phyloP scores from a whole-genome alignment of 2,329 filamentous ascomycete species.

The Xylariaceae sp. region DNA sequence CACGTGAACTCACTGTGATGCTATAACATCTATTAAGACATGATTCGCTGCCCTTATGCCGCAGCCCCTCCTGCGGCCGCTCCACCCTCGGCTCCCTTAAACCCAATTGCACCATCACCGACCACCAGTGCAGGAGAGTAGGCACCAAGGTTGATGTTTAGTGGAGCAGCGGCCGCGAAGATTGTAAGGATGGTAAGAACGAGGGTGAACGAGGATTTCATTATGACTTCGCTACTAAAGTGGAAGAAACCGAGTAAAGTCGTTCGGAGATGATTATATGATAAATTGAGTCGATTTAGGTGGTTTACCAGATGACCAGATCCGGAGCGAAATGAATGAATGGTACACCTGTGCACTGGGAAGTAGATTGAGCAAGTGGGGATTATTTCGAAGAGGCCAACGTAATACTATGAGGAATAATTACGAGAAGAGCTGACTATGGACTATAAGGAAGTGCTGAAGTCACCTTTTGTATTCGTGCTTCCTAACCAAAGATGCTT shows the following conservation, averaged over 20 bases:
- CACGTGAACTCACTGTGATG: too few species aligned
- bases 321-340: conserved; percentile 20
- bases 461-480: too few species aligned
- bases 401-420: too few species aligned
- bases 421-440: too few species aligned
- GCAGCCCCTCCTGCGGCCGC: conserved; percentile 27
- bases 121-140: conserved; percentile 45
- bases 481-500: too few species aligned
- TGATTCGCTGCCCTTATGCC: background rate
- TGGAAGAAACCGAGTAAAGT: background rate
- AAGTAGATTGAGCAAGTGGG: background rate
- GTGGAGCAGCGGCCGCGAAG: conserved; percentile 38
- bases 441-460: too few species aligned
- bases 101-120: conserved; percentile 54
- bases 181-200: conserved; percentile 39
- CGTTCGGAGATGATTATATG: too few species aligned
- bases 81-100: conserved; percentile 35
- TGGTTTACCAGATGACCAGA: conserved; percentile 27
- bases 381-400: too few species aligned
- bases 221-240: conserved; percentile 17
- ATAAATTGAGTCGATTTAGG: background rate
- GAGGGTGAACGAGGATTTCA: conserved; percentile 38
- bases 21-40: background rate
- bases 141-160: conserved; percentile 46
- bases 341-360: conserved; percentile 36